Percentiles rank a stretch among this genome's conserved stretches.
These are phyloP conservation scores for Curvularia hawaiiensis DNA, from an alignment of 2,329 filamentous ascomycete species.

Conservation along the genomic window DNA sequence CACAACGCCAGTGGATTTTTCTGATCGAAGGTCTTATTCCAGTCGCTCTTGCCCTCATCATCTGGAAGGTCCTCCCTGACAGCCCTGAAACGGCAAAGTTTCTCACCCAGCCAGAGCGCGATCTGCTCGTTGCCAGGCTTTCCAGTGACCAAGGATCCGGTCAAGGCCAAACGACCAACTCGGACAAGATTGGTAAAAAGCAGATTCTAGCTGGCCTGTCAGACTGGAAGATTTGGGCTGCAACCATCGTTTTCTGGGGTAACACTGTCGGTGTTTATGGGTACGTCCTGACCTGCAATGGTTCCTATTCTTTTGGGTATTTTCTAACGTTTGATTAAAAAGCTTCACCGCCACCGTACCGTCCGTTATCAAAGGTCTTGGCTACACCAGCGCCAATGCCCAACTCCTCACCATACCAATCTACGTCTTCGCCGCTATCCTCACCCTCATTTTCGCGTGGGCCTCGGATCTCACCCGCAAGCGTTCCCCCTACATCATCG, in stretches of 20 bases:
- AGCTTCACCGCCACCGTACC: slow-evolving; percentile 46
- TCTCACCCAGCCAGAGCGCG: slow-evolving; percentile 41
- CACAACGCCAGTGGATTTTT: slow-evolving; percentile 37
- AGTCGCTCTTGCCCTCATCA: slow-evolving; percentile 48
- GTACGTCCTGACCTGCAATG: slow-evolving; percentile 18
- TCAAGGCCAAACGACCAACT: slow-evolving; percentile 53
- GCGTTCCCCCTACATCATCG: slow-evolving; percentile 61
- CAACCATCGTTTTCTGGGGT: slow-evolving; percentile 47
- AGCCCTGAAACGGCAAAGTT: slow-evolving; percentile 50
- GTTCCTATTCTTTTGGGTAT: neutral
- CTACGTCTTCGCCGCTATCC: slow-evolving; percentile 50
- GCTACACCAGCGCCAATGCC: slow-evolving; percentile 49
- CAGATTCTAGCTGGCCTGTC: slow-evolving; percentile 57
- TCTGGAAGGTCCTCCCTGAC: slow-evolving; percentile 61
- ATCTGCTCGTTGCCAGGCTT: slow-evolving; percentile 40
- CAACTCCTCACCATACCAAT: slow-evolving; percentile 52
- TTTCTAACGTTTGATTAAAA: slow-evolving; percentile 22
- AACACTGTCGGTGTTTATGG: slow-evolving; percentile 46
- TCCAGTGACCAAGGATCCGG: slow-evolving; percentile 52
- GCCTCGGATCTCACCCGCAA: slow-evolving; percentile 57
- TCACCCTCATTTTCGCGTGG: slow-evolving; percentile 52
- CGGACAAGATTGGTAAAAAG: slow-evolving; percentile 55
- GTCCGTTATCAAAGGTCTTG: slow-evolving; percentile 50
- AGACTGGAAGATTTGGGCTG: slow-evolving; percentile 46
- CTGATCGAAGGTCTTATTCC: slow-evolving; percentile 39